A percentile compares a stretch with the other conserved stretches of the same genome.
Conservation (phyloP, 202 grass and related monocot species). For the Carex arenaria region DNA sequence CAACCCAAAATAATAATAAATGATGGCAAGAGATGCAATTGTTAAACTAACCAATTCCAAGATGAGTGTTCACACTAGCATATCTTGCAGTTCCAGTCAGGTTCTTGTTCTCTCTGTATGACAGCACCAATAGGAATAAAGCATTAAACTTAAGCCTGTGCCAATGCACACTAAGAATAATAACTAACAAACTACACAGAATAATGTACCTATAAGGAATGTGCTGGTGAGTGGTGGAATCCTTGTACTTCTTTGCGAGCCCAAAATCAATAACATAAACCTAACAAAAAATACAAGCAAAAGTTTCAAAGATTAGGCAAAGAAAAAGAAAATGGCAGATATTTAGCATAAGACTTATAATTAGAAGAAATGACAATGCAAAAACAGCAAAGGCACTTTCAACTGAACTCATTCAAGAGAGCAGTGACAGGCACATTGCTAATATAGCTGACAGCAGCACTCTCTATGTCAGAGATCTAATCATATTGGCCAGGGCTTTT, state of each 20-base stretch:
- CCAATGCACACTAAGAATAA: constrained; percentile 11
- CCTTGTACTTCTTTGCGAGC: constrained; percentile 92
- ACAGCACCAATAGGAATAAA: constrained; percentile 12
- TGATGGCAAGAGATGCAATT: background rate
- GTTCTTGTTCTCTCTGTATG: constrained; percentile 77
- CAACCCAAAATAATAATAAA: background rate
- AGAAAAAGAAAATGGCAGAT: background rate
- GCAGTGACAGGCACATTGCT: background rate
- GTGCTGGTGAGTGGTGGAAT: constrained; percentile 72
- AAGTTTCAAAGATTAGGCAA: background rate
- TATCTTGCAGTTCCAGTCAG: constrained; percentile 87
- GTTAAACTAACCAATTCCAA: constrained; percentile 68
- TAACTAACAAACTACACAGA: background rate
- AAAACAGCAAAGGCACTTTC: background rate
- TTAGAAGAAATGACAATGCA: background rate
- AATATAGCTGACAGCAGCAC: background rate
- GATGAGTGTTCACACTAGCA: constrained; percentile 89
- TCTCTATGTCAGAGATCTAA: background rate
- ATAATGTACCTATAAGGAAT: constrained; percentile 80
- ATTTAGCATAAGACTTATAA: background rate
- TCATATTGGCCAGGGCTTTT: background rate
- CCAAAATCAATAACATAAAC: constrained; percentile 97
- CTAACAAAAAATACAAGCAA: constrained; percentile 26
- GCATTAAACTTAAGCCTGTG: constrained; percentile 17
- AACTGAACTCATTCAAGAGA: background rate